Conservation (phyloP, 305 asterid genomes). For the Euphrasia arctica region DNA sequence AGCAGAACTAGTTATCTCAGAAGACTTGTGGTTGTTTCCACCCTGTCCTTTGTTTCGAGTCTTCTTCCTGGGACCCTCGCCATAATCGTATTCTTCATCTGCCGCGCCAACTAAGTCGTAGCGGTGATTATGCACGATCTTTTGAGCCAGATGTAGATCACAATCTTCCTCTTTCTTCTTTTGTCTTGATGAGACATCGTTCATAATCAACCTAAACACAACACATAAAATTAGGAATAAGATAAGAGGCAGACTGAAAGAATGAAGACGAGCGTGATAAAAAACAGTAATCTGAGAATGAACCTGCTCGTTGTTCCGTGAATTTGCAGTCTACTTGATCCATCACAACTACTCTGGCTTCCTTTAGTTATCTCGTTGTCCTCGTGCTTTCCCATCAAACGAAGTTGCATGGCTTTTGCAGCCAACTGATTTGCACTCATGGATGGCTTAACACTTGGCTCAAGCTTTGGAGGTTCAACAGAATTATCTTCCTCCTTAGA, state of each 20-base stretch:
- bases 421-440: constrained; percentile 87
- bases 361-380: constrained; percentile 64
- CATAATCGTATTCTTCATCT: constrained; percentile 93
- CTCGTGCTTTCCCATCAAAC: constrained; percentile 87
- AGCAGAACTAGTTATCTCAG: constrained; percentile 48
- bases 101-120: constrained; percentile 59
- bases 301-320: constrained; percentile 88
- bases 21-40: constrained; percentile 35
- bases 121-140: constrained; percentile 56
- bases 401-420: constrained; percentile 89
- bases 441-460: constrained; percentile 36
- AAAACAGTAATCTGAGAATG: constrained; percentile 17
- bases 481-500: constrained; percentile 43
- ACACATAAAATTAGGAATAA: constrained; percentile 19
- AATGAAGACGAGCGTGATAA: neutral
- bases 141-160: constrained; percentile 78
- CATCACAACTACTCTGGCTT: constrained; percentile 36
- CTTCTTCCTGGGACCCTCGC: constrained; percentile 72
- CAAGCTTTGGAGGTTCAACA: constrained; percentile 32
- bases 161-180: constrained; percentile 78
- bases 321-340: constrained; percentile 36
- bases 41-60: constrained; percentile 54
- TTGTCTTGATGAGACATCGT: constrained; percentile 56
- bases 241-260: constrained; percentile 15
- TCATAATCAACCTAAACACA: constrained; percentile 53